Evolutionary conservation across 2,329 filamentous ascomycete genomes (phyloP), one percentile per base, ranked within the genome.

Genomic region (Xylariaceae sp.): DNA sequence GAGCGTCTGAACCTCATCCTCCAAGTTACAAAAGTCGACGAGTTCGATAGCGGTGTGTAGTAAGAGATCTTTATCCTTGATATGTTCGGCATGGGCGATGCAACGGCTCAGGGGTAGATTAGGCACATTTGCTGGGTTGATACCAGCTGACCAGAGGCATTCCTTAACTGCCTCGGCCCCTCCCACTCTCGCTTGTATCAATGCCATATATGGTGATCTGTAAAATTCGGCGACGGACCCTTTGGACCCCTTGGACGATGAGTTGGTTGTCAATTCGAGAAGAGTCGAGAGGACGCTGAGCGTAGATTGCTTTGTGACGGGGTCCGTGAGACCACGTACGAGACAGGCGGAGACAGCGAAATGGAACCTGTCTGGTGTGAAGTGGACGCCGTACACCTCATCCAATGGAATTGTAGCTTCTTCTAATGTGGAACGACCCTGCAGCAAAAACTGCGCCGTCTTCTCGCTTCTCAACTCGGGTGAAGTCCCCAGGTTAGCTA

Each of bases 261-360:
- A 60, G 47, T 61, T 69, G 17, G 68, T 71, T 3, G 67, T 69
- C 62, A 79, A 71, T 51, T 80, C 75, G 1, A 86, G 62, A 49
- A 86, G 83, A 0, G 79, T 79, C 1, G 78, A 77, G 6, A 86
- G 62, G 3, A 85, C 79, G 17, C 79, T 72, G 40, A 84, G 72
- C 3, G 81, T 75, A 12, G 76, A 76, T 10, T 72, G 61, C 54
- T 77, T 79, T 7, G 82, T 86, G 32, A 74, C 69, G 2, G 76
- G 75, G 52, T 85, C 82, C 0, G 80, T 81, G 12, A 86, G 69
- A 1, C 82, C 83, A 34, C 83, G 76, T 3, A 81, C 75, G 4
- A 86, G 67, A 51, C 79, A 82, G 14, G 81, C 81, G 54, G 79
- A 83, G 1, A 84, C 75, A 0, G 83, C 82, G 53, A 81, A 82